Base-by-base conservation (phyloP, 1,284 basidiomycete species). In the Ustilago tritici region DNA sequence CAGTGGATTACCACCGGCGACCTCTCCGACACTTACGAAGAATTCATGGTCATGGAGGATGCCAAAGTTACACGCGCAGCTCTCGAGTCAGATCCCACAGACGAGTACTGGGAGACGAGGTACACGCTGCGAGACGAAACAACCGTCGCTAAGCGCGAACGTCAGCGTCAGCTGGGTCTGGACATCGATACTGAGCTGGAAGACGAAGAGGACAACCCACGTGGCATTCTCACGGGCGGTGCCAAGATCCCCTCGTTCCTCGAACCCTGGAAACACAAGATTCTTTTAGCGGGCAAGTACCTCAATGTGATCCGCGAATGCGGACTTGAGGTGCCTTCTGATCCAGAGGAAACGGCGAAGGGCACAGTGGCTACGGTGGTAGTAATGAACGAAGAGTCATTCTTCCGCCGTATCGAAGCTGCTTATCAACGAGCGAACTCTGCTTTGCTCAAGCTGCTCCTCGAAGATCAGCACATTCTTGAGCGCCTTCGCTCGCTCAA, bases 171-270 rank as follows among this genome's bases (percentile, higher is more conserved):
- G 65, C 72, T 76, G 14, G 82, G 79, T 11, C 54, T 82, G 14
- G 79, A 80, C 31, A 41, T 81, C 15, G 81, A 79, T 11, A 65
- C 55, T 11, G 70, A 77, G 35, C 55, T 72, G n/a, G 80, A 78
- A 28, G 73, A 69, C 28, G 74, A 79, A 34, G 64, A 74, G 23
- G 78, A 73, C 12, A 76, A 71, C 90, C 86, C 90, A 88, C 63
- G 92, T 88, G 81, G 90, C 2, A 91, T 82, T 31, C 61, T 86
- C n/a, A 86, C 84, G 0, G 84, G 84, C 28, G 84, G 84, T 6
- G 84, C 84, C 31, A 83, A 81, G 70, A 80, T 86, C n/a, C 84
- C 84, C 5, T 69, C 67, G 6, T 86, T 85, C 65, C 75, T 86
- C 49, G 81, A 85, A 68, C 78, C 83, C 7, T 86, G 84, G 84